Evolutionary conservation across 164 flowering plant species (phyloP).

Genomic region (Aristolochia californica): DNA sequence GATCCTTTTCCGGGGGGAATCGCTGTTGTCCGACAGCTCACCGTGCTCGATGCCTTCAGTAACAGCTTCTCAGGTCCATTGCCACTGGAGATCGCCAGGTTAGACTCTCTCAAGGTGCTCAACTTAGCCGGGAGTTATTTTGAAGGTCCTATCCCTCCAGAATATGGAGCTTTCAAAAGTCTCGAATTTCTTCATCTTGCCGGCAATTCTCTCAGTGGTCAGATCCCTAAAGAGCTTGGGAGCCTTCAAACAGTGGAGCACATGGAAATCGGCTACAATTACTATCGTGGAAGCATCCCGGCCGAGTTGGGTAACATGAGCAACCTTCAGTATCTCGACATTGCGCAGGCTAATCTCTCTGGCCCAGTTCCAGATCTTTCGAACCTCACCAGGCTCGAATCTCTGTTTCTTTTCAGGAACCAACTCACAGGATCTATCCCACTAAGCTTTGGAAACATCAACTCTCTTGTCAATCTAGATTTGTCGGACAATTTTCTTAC

Average conservation of each 20-base stretch:
- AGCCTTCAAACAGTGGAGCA: slow-evolving; percentile 56
- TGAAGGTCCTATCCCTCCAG: slow-evolving; percentile 63
- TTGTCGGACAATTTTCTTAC: slow-evolving; percentile 75
- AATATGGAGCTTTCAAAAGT: slow-evolving; percentile 57
- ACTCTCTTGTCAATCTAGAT: slow-evolving; percentile 50
- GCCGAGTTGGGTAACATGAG: slow-evolving; percentile 77
- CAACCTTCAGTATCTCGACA: slow-evolving; percentile 72
- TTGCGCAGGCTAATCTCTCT: slow-evolving; percentile 82
- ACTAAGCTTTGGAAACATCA: slow-evolving; percentile 38
- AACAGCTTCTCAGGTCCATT: slow-evolving; percentile 81
- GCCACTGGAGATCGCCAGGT: slow-evolving; percentile 45
- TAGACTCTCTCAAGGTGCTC: slow-evolving; percentile 47
- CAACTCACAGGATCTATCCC: slow-evolving; percentile 56
- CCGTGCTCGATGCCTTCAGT: slow-evolving; percentile 72
- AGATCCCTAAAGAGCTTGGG: slow-evolving; percentile 59
- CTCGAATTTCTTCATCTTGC: slow-evolving; percentile 81
- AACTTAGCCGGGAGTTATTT: slow-evolving; percentile 96
- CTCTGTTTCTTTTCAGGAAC: slow-evolving; percentile 76
- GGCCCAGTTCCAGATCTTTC: slow-evolving; percentile 61
- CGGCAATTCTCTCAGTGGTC: slow-evolving; percentile 61
- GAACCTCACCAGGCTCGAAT: slow-evolving; percentile 62
- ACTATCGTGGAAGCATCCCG: slow-evolving; percentile 56
- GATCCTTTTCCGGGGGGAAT: slow-evolving; percentile 53
- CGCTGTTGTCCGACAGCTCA: slow-evolving; percentile 29
- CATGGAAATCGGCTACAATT: slow-evolving; percentile 92